Evolutionary conservation across 1,139 yeast species (phyloP), one percentile per base, ranked within the genome.

Genomic region (Pichia sp.): DNA sequence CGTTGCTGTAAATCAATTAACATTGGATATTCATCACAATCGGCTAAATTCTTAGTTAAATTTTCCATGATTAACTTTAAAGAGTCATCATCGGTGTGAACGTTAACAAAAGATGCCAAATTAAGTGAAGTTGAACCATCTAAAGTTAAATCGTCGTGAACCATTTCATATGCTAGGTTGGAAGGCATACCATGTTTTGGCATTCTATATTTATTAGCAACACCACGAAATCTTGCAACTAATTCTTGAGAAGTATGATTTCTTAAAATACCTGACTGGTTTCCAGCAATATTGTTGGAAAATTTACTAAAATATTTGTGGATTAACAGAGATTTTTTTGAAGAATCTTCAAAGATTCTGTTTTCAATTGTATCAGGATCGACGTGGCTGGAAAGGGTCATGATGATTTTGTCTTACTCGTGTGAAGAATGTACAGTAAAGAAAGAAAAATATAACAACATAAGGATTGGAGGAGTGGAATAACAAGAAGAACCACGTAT

Each of bases 21-120:
- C 34, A 89, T 82, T 9, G 96, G 96, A 61, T 88, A 88, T 66
- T 88, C 96, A 60, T 88, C 96, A 54, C 83, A 82, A 63, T 88
- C 96, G 10, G 96, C 95, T 59, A 88, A 68, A 63, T 88, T 88
- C 70, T 88, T 88, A 52, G 86, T 81, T 47, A 86, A 56, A 61
- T 88, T 87, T 57, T 84, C 89, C 24, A 60, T 43, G 43, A 80
- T 72, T 51, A 88, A 69, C 51, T 69, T 69, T 33, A 60, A 53
- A 2, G 80, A 74, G 29, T 61, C 61, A 4, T 72, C 77, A 45
- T 76, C 76, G 33, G 80, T 60, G 49, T 69, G 72, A 15, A 95
- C 88, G 64, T 85, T 86, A 51, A 88, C 96, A 59, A 88, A 88
- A 22, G 91, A 80, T 9, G 96, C 96, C 61, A 88, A 65, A 60